Conservation (phyloP, 2,329 filamentous ascomycete genomes). For the Ophiostoma himal-ulmi region DNA sequence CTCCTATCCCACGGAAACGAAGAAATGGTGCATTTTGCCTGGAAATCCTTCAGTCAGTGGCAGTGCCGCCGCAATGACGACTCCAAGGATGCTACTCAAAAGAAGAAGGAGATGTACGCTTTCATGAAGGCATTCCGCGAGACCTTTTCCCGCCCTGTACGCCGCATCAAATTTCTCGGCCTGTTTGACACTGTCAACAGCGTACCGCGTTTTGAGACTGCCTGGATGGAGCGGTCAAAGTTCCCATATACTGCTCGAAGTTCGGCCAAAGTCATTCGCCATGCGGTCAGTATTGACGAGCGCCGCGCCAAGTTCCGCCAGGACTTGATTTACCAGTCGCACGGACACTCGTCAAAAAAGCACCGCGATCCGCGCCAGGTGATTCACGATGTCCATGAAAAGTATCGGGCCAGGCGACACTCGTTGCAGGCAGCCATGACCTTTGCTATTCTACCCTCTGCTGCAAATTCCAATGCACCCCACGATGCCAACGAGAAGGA, state of each 20-base stretch:
- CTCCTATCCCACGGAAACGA: conserved; percentile 76
- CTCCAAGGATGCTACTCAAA: conserved; percentile 31
- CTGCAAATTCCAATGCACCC: not conserved
- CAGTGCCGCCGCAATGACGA: conserved; percentile 47
- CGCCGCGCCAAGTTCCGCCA: conserved; percentile 66
- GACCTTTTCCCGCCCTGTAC: conserved; percentile 71
- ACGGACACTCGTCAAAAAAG: not conserved
- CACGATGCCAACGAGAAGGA: not conserved
- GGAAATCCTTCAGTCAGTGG: conserved; percentile 75
- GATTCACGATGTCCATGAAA: not conserved
- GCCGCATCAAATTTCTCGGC: conserved; percentile 68
- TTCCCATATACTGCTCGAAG: conserved; percentile 62
- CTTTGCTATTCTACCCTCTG: not conserved
- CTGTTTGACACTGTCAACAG: conserved; percentile 80
- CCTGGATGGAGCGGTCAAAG: conserved; percentile 72
- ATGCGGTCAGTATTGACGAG: conserved; percentile 67
- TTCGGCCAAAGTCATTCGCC: conserved; percentile 57
- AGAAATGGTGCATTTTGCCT: conserved; percentile 77
- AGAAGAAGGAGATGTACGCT: conserved; percentile 57
- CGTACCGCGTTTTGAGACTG: conserved; percentile 68
- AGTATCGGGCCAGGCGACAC: not conserved
- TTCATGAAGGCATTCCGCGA: conserved; percentile 77
- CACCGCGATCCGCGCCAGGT: not conserved
- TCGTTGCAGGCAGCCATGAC: not conserved
- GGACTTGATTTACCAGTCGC: conserved; percentile 57